These are phyloP conservation scores for Russula olivacea DNA, from an alignment of 768 basidiomycete species.

Conservation along the genomic window DNA sequence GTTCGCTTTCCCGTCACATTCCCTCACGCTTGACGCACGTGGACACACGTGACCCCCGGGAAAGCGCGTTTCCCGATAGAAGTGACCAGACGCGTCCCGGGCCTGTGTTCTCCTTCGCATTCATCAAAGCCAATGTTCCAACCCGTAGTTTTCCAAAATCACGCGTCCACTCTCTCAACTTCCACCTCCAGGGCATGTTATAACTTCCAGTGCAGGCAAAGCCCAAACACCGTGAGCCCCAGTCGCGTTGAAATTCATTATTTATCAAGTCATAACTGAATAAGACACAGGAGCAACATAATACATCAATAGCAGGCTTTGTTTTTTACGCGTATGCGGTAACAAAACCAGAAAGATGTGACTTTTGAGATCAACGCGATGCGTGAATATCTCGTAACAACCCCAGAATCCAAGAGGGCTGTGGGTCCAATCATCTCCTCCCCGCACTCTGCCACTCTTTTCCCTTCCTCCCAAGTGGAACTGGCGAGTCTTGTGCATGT, in stretches of 20 bases:
- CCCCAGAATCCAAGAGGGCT: not conserved
- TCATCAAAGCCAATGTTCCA: not conserved
- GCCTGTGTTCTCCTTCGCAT: not conserved
- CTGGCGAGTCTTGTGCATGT: slow-evolving; percentile 3
- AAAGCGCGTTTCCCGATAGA: too few species aligned
- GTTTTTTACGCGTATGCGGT: slow-evolving; percentile 6
- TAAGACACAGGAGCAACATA: not conserved
- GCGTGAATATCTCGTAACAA: not conserved
- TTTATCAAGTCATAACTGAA: not conserved
- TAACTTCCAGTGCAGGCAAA: not conserved
- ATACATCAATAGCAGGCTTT: slow-evolving; percentile 15
- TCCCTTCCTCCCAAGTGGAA: slow-evolving; percentile 18
- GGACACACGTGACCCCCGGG: too few species aligned
- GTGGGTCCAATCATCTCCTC: slow-evolving; percentile 5
- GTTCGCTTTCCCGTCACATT: too few species aligned
- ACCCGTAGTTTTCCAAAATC: not conserved
- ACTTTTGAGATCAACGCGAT: not conserved
- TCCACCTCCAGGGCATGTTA: not conserved
- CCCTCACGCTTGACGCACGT: too few species aligned
- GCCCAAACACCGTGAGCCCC: not conserved
- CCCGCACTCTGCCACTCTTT: slow-evolving; percentile 14
- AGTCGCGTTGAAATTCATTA: not conserved
- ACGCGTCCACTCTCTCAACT: not conserved
- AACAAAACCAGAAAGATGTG: not conserved
- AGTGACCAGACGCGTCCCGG: slow-evolving; percentile 4